phyloP scores from a whole-genome alignment of 1,284 basidiomycete genomes.

The Trichosporon faecale region DNA sequence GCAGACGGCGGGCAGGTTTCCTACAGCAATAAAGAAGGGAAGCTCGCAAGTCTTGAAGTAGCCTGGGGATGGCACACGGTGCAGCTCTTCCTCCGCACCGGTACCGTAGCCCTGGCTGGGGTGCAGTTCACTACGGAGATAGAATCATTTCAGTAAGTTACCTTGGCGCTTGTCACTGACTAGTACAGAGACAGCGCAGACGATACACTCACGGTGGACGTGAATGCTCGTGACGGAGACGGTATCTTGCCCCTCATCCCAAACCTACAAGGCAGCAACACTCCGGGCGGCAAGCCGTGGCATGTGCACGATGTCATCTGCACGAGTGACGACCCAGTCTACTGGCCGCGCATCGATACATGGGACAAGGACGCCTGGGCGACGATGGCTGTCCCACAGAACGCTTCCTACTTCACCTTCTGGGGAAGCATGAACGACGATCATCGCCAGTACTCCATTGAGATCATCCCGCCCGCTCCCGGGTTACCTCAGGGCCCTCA shows the following conservation, averaged over 20 bases:
- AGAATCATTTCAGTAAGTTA: background rate
- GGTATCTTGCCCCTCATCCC: background rate
- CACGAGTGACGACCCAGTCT: background rate
- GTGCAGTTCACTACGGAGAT: background rate
- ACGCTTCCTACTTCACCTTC: constrained; percentile 6
- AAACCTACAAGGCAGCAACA: background rate
- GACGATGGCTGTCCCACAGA: background rate
- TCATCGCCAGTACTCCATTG: background rate
- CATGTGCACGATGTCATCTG: background rate
- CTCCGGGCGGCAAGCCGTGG: background rate
- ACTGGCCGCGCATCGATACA: background rate
- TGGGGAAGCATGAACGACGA: constrained; percentile 8
- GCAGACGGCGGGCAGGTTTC: background rate
- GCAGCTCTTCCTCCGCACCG: background rate
- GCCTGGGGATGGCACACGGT: background rate
- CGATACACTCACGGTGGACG: background rate
- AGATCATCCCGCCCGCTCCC: background rate
- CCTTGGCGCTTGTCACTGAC: background rate
- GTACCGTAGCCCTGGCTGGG: background rate
- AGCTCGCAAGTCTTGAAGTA: background rate
- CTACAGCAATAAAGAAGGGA: background rate
- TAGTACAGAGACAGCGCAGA: background rate
- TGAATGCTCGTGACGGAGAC: background rate
- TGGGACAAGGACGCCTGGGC: background rate
- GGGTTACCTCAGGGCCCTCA: background rate